A percentile compares a stretch with the other conserved stretches of the same genome.
Evolutionary conservation across 2,329 filamentous ascomycete genomes (phyloP).

Genomic region (Cordyceps tenuipes): DNA sequence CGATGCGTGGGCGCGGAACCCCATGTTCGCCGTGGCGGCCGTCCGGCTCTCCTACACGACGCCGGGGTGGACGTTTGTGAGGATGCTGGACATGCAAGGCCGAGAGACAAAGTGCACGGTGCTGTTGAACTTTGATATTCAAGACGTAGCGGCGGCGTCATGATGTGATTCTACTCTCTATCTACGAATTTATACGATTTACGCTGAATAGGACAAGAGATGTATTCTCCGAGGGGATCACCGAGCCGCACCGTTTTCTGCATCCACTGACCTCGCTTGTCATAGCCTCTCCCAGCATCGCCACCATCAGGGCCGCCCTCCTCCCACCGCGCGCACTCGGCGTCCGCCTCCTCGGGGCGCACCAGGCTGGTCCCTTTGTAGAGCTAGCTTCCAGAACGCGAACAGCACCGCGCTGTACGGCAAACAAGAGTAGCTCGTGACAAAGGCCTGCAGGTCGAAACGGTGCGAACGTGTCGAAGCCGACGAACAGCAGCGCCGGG

Average conservation of each 20-base stretch:
- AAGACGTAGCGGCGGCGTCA: constrained; percentile 23
- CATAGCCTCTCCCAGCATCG: constrained; percentile 33
- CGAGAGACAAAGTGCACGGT: constrained; percentile 55
- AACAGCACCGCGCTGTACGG: constrained; percentile 49
- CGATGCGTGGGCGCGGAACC: constrained; percentile 53
- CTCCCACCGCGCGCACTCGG: constrained; percentile 37
- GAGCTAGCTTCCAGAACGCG: constrained; percentile 60
- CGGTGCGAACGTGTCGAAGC: constrained; percentile 48
- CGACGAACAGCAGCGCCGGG: constrained; percentile 45
- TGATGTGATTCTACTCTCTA: not conserved
- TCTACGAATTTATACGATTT: not conserved
- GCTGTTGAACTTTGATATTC: constrained; percentile 52
- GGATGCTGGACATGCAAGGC: constrained; percentile 57
- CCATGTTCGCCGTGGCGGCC: constrained; percentile 50
- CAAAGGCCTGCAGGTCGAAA: constrained; percentile 40
- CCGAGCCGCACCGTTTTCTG: not conserved
- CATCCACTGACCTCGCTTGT: constrained; percentile 17
- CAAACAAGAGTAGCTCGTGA: constrained; percentile 46
- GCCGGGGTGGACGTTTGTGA: constrained; percentile 54
- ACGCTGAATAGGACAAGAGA: not conserved
- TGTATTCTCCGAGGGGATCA: not conserved
- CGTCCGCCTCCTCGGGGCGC: constrained; percentile 49
- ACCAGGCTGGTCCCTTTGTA: constrained; percentile 52
- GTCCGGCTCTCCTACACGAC: constrained; percentile 50
- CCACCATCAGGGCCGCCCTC: constrained; percentile 29